These are phyloP conservation scores for Eucalyptus pauciflora DNA, from an alignment of 345 rosid genomes.

Conservation along the genomic window DNA sequence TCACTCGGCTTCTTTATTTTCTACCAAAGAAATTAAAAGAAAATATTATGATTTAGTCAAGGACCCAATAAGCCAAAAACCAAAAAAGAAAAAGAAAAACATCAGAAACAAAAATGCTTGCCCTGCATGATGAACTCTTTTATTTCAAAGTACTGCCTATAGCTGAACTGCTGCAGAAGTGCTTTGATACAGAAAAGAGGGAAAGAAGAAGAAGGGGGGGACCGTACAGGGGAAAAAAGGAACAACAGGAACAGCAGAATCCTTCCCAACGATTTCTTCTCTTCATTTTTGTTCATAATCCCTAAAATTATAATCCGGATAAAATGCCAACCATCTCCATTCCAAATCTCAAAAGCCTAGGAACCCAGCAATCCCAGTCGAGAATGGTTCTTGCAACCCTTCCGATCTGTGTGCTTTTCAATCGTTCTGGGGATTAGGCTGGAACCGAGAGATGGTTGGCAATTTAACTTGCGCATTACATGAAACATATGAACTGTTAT, in stretches of 20 bases:
- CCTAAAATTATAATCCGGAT: conserved; percentile 1
- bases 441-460: conserved; percentile 50
- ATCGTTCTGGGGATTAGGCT: neutral
- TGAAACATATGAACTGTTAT: neutral
- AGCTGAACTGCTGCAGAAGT: neutral
- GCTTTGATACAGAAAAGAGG: neutral
- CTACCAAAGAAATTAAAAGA: neutral
- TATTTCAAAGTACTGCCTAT: neutral
- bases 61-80: neutral
- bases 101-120: neutral
- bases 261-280: neutral
- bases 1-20: neutral
- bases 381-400: neutral
- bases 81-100: neutral
- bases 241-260: neutral
- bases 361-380: neutral
- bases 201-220: neutral
- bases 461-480: conserved; percentile 22
- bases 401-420: neutral
- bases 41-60: neutral
- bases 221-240: neutral
- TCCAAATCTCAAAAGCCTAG: conserved; percentile 3
- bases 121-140: neutral
- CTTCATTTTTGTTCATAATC: neutral
- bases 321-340: conserved; percentile 59